These are phyloP conservation scores for Ajuga reptans DNA, from an alignment of 305 asterid species.

Conservation along the genomic window DNA sequence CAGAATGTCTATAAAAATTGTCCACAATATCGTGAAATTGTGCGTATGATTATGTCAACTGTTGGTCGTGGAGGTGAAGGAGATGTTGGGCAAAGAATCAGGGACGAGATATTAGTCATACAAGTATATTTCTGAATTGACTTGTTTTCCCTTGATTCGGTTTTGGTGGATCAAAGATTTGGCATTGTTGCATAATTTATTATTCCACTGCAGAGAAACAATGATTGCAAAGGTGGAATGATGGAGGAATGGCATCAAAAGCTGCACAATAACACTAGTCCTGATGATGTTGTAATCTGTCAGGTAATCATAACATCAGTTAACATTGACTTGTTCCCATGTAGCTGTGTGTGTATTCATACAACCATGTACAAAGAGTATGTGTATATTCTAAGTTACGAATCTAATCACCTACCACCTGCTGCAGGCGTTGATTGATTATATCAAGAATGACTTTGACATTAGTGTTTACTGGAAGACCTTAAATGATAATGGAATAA, in stretches of 20 bases:
- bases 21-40: slow-evolving; percentile 72
- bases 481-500: slow-evolving; percentile 83
- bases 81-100: slow-evolving; percentile 96
- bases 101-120: slow-evolving; percentile 94
- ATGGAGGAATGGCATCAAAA: slow-evolving; percentile 99
- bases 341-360: neutral
- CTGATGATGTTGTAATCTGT: slow-evolving; percentile 96
- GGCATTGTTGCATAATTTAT: slow-evolving; percentile 10
- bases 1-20: slow-evolving; percentile 50
- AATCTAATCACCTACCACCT: slow-evolving; percentile 7
- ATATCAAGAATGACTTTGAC: slow-evolving; percentile 78
- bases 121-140: slow-evolving; percentile 49
- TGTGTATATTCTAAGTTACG: neutral
- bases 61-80: slow-evolving; percentile 99
- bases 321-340: neutral
- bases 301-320: slow-evolving; percentile 52
- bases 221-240: slow-evolving; percentile 90
- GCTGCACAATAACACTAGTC: slow-evolving; percentile 96
- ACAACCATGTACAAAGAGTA: neutral
- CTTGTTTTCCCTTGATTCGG: neutral
- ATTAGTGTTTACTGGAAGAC: slow-evolving; percentile 85
- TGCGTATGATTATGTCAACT: slow-evolving; percentile 92
- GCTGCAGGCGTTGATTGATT: slow-evolving; percentile 82
- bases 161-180: neutral
- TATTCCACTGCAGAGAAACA: slow-evolving; percentile 59